These are phyloP conservation scores for Pseudopyrenochaeta lycopersici DNA, from an alignment of 2,329 filamentous ascomycete genomes.

Conservation along the genomic window DNA sequence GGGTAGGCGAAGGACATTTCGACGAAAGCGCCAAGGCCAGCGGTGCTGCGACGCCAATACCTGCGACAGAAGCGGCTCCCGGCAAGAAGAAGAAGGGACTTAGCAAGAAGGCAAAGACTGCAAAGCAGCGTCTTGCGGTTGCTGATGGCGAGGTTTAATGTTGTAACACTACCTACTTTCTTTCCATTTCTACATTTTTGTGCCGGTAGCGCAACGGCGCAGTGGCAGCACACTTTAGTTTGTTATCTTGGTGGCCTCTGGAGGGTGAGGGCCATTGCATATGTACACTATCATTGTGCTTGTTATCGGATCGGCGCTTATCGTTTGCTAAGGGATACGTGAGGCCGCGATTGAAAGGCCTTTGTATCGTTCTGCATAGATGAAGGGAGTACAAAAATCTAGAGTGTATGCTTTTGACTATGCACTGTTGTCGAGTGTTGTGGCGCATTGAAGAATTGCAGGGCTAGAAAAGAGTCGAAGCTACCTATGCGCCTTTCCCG, in stretches of 20 bases:
- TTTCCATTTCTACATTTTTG: conserved; percentile 19
- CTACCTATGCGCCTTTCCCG: neutral
- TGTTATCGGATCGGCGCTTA: neutral
- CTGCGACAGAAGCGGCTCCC: conserved; percentile 48
- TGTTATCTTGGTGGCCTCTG: conserved; percentile 4
- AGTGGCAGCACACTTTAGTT: neutral
- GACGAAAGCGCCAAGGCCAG: conserved; percentile 87
- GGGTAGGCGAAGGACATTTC: conserved; percentile 90
- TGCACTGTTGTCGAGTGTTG: neutral
- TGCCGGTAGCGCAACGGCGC: neutral
- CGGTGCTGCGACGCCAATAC: conserved; percentile 83
- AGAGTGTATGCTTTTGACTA: conserved; percentile 9
- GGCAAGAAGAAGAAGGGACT: conserved; percentile 66
- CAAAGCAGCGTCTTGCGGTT: conserved; percentile 59
- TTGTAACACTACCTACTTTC: conserved; percentile 16
- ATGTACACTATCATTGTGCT: conserved; percentile 23
- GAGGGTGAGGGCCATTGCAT: conserved; percentile 12
- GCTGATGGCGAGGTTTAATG: conserved; percentile 54
- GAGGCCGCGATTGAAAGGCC: too few species aligned
- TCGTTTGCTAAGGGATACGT: neutral
- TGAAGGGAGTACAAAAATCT: conserved; percentile 16
- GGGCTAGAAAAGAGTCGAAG: too few species aligned
- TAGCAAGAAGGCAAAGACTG: conserved; percentile 62
- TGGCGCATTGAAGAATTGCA: too few species aligned
- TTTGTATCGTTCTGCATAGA: conserved; percentile 15